Evolutionary conservation across 306 rosid species (phyloP).

Genomic region (Castanea crenata): DNA sequence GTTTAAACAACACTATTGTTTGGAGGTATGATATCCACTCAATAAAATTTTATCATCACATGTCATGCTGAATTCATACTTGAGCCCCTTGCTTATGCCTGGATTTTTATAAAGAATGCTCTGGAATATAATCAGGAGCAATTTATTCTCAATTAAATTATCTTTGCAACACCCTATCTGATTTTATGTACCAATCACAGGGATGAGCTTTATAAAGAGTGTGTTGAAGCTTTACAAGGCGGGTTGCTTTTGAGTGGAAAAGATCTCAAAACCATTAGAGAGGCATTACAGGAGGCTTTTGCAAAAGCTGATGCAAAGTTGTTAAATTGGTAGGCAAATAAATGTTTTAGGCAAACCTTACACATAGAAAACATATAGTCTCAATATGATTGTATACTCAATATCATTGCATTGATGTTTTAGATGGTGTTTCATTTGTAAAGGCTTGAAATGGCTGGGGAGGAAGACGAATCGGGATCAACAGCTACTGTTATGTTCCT

Average conservation of each 20-base stretch:
- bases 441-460: conserved; percentile 81
- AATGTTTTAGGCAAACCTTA: not conserved
- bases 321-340: conserved; percentile 58
- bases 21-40: not conserved
- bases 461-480: conserved; percentile 82
- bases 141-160: not conserved
- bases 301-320: conserved; percentile 57
- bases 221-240: conserved; percentile 72
- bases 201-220: conserved; percentile 92
- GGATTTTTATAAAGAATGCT: not conserved
- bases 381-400: conserved; percentile 32
- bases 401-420: conserved; percentile 45
- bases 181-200: conserved; percentile 41
- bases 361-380: not conserved
- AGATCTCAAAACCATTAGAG: conserved; percentile 56
- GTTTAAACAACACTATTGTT: not conserved
- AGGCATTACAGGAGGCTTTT: conserved; percentile 73
- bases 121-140: not conserved
- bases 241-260: conserved; percentile 61
- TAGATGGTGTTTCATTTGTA: conserved; percentile 57
- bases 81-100: not conserved
- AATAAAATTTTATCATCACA: not conserved
- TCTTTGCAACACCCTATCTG: conserved; percentile 15
- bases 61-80: not conserved
- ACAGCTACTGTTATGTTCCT: conserved; percentile 77